phyloP scores from a whole-genome alignment of 129 eudicot species.

The Centrapalus pauciflorus region DNA sequence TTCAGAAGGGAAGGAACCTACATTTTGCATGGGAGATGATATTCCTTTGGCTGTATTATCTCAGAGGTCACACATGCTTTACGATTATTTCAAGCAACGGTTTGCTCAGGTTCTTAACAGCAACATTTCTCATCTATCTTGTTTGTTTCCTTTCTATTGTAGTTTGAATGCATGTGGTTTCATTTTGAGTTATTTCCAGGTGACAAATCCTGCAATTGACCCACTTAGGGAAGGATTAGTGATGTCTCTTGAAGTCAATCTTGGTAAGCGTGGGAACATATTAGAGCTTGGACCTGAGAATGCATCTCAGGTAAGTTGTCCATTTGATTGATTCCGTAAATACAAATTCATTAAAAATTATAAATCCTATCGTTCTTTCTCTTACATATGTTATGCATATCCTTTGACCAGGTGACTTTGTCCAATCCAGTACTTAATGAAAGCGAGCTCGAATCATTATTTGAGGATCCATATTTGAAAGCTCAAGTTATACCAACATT shows the following conservation, averaged over 20 bases:
- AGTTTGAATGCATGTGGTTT: neutral
- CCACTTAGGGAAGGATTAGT: conserved; percentile 99
- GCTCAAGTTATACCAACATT: conserved; percentile 73
- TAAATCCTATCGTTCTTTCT: neutral
- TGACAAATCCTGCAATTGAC: conserved; percentile 98
- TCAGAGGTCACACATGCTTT: conserved; percentile 82
- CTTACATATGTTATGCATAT: neutral
- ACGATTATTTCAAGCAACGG: conserved; percentile 97
- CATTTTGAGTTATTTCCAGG: conserved; percentile 36
- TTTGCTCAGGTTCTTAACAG: conserved; percentile 80
- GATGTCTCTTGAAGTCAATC: conserved; percentile 97
- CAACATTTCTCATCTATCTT: neutral
- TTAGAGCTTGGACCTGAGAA: conserved; percentile 95
- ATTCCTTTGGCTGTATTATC: conserved; percentile 87
- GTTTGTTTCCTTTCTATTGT: neutral
- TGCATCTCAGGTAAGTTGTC: conserved; percentile 82
- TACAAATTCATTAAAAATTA: neutral
- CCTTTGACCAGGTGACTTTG: conserved; percentile 62
- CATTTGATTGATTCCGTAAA: neutral
- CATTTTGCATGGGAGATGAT: conserved; percentile 99
- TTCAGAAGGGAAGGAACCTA: conserved; percentile 96
- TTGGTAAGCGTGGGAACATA: conserved; percentile 97
- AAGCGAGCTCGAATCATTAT: conserved; percentile 79
- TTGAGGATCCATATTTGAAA: conserved; percentile 70
- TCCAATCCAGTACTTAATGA: conserved; percentile 95